A percentile compares a stretch with the other conserved stretches of the same genome.
Conservation (phyloP, 2,329 filamentous ascomycete genomes). For the Alternaria novae-zelandiae region DNA sequence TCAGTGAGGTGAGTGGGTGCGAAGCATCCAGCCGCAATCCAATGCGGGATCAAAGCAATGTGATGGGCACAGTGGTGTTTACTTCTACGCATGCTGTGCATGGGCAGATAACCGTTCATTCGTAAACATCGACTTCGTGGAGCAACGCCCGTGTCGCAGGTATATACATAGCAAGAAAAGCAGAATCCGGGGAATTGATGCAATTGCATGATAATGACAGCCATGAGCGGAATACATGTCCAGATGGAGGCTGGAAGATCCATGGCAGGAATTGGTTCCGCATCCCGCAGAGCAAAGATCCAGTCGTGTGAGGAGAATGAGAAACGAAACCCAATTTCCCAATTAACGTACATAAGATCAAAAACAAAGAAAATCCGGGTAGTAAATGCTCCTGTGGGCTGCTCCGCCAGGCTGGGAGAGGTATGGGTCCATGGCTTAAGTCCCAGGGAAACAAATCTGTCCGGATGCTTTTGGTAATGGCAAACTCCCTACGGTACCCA, state of each 20-base stretch:
- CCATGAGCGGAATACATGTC: slow-evolving; percentile 11
- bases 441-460: slow-evolving; percentile 26
- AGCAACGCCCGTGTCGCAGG: slow-evolving; percentile 22
- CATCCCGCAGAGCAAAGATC: slow-evolving; percentile 11
- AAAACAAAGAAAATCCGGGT: slow-evolving; percentile 19
- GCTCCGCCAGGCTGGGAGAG: slow-evolving; percentile 15
- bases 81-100: slow-evolving; percentile 35
- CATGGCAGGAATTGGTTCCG: slow-evolving; percentile 12
- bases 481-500: slow-evolving; percentile 32
- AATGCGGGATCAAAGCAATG: background rate
- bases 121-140: slow-evolving; percentile 35
- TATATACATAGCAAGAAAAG: slow-evolving; percentile 45
- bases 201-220: slow-evolving; percentile 9
- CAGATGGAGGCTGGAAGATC: slow-evolving; percentile 5
- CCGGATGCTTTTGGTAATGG: slow-evolving; percentile 33
- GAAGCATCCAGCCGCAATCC: background rate
- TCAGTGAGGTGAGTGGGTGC: background rate
- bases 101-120: slow-evolving; percentile 40
- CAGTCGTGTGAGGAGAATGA: slow-evolving; percentile 7
- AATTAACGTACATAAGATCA: slow-evolving; percentile 24
- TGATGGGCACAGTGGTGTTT: background rate
- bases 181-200: slow-evolving; percentile 16
- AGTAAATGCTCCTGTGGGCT: slow-evolving; percentile 19
- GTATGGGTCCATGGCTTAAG: slow-evolving; percentile 20
- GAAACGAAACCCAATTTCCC: slow-evolving; percentile 19